Evolutionary conservation across 2,329 filamentous ascomycete genomes (phyloP).

Genomic region (Trichoderma cornu-damae): DNA sequence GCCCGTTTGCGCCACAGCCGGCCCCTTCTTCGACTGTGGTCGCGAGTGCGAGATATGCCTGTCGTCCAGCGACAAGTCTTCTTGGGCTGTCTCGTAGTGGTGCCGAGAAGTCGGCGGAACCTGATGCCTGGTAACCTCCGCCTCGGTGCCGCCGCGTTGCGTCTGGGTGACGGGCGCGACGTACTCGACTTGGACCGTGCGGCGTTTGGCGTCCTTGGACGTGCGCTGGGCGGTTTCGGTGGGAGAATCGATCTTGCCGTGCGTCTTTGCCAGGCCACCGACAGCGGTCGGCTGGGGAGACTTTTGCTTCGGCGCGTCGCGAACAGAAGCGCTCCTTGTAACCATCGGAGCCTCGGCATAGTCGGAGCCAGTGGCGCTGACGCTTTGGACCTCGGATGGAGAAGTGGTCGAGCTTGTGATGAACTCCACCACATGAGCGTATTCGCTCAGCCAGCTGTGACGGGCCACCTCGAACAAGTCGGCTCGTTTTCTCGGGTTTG

Average conservation of each 20-base stretch:
- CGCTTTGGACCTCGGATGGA: constrained; percentile 76
- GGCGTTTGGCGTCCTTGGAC: constrained; percentile 82
- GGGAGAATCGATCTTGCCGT: constrained; percentile 67
- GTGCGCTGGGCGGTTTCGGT: constrained; percentile 52
- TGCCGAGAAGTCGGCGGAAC: constrained; percentile 35
- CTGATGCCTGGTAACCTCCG: constrained; percentile 25
- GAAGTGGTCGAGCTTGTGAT: constrained; percentile 95
- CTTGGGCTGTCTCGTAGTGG: constrained; percentile 36
- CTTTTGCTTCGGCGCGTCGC: constrained; percentile 73
- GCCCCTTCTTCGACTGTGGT: constrained; percentile 39
- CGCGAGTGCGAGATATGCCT: constrained; percentile 54
- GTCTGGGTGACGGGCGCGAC: constrained; percentile 87
- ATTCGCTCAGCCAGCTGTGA: constrained; percentile 97
- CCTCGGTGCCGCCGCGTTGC: constrained; percentile 53
- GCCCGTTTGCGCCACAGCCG: constrained; percentile 40
- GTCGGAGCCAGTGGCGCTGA: constrained; percentile 59
- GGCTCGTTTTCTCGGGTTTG: constrained; percentile 88
- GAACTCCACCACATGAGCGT: constrained; percentile 91
- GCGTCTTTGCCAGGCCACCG: constrained; percentile 65
- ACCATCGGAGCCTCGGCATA: constrained; percentile 56
- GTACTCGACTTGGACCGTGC: constrained; percentile 96
- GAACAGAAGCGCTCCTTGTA: constrained; percentile 84
- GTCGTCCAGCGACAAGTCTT: constrained; percentile 38
- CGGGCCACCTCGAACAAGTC: constrained; percentile 96
- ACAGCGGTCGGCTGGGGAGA: constrained; percentile 43